Evolutionary conservation across 331 rosid genomes (phyloP).

Genomic region (Saraca asoca): DNA sequence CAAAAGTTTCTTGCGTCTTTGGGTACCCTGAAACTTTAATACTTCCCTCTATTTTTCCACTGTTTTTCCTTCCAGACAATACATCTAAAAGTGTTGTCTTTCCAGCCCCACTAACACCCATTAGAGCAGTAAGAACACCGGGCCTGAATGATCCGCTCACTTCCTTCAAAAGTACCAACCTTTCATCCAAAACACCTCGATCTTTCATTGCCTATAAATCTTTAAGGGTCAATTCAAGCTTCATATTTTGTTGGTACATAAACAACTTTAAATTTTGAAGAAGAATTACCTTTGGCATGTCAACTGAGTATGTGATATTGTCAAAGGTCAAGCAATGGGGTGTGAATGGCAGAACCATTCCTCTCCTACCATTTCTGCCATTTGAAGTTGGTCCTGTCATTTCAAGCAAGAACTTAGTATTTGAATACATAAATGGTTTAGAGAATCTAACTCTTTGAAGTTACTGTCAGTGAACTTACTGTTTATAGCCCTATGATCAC

Average conservation of each 20-base stretch:
- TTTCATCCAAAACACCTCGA: conserved; percentile 26
- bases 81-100: conserved; percentile 42
- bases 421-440: not conserved
- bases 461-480: conserved; percentile 14
- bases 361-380: not conserved
- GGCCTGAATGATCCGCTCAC: conserved; percentile 43
- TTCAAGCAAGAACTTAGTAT: conserved; percentile 1
- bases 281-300: conserved; percentile 42
- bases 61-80: conserved; percentile 39
- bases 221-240: not conserved
- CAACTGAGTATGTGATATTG: conserved; percentile 42
- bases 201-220: conserved; percentile 33
- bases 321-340: conserved; percentile 40
- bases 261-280: not conserved
- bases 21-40: conserved; percentile 36
- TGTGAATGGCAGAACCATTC: conserved; percentile 38
- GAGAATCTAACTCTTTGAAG: not conserved
- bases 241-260: not conserved
- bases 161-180: conserved; percentile 29
- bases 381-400: conserved; percentile 10
- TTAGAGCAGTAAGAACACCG: conserved; percentile 35
- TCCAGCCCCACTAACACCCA: conserved; percentile 47
- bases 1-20: conserved; percentile 33
- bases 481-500: not conserved
- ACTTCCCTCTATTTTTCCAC: conserved; percentile 34